A percentile compares a stretch with the other conserved stretches of the same genome.
Conservation (phyloP, 495 filamentous ascomycete species). For the Monascus purpureus region DNA sequence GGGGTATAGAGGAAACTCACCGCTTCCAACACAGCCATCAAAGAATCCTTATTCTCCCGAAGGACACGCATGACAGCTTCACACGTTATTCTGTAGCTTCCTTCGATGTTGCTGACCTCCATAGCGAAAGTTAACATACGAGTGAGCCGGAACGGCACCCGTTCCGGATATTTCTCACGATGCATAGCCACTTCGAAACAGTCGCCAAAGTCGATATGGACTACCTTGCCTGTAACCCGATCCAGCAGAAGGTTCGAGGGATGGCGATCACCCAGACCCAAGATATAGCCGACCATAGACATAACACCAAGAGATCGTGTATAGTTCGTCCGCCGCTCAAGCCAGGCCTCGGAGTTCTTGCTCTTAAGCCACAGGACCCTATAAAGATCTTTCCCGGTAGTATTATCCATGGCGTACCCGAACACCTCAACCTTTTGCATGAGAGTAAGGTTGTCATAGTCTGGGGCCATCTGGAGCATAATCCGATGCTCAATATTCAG, state of each 20-base stretch:
- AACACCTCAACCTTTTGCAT: conserved; percentile 99
- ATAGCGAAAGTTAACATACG: conserved; percentile 98
- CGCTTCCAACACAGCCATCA: conserved; percentile 97
- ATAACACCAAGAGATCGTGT: conserved; percentile 94
- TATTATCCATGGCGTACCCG: conserved; percentile 96
- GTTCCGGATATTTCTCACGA: conserved; percentile 95
- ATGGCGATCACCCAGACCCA: conserved; percentile 90
- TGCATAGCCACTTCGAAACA: conserved; percentile 99
- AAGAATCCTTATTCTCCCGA: conserved; percentile 88
- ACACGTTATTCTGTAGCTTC: conserved; percentile 91
- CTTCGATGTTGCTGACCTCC: conserved; percentile 99
- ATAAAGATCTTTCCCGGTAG: conserved; percentile 95
- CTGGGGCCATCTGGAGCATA: conserved; percentile 99
- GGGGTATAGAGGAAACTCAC: conserved; percentile 50
- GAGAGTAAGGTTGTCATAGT: conserved; percentile 93
- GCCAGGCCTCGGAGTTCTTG: conserved; percentile 94
- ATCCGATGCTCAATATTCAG: conserved; percentile 98
- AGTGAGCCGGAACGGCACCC: conserved; percentile 93
- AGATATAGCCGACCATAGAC: conserved; percentile 99
- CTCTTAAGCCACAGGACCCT: conserved; percentile 97
- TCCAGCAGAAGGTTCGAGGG: conserved; percentile 96
- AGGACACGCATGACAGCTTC: conserved; percentile 98
- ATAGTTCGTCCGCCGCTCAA: conserved; percentile 93
- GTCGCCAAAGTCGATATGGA: conserved; percentile 98
- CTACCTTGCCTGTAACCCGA: conserved; percentile 83